A percentile compares a stretch with the other conserved stretches of the same genome.
Evolutionary conservation across 495 filamentous ascomycete genomes (phyloP).

Genomic region (Aspergillus cavernicola): DNA sequence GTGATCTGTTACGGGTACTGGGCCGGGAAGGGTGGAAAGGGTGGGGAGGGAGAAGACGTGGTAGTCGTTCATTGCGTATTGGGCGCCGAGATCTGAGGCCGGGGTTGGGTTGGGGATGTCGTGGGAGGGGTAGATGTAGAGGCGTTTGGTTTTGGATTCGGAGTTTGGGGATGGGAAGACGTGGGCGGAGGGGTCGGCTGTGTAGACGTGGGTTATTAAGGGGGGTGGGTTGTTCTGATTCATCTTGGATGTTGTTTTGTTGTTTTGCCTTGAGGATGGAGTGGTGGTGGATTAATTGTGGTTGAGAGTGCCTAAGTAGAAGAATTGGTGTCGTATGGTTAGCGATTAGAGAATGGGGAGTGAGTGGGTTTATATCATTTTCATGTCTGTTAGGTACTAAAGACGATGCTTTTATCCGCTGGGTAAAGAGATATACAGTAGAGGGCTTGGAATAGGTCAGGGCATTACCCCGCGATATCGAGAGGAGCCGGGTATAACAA

Average conservation of each 20-base stretch:
- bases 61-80: slow-evolving; percentile 69
- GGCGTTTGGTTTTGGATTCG: slow-evolving; percentile 37
- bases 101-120: slow-evolving; percentile 40
- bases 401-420: slow-evolving; percentile 1
- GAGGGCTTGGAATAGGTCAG: too few relatives aligned
- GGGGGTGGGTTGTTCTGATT: too few relatives aligned
- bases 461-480: not conserved
- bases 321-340: too few relatives aligned
- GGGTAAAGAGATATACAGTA: slow-evolving; percentile 3
- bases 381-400: too few relatives aligned
- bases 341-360: too few relatives aligned
- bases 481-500: not conserved
- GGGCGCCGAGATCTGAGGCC: slow-evolving; percentile 78
- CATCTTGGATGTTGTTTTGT: too few relatives aligned
- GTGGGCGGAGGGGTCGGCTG: slow-evolving; percentile 51
- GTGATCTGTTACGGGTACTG: slow-evolving; percentile 42
- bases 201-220: slow-evolving; percentile 60
- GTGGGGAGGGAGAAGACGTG: slow-evolving; percentile 48
- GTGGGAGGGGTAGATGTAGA: slow-evolving; percentile 51
- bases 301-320: too few relatives aligned
- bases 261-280: not conserved
- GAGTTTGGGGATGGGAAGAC: too few relatives aligned
- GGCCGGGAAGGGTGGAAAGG: too few relatives aligned
- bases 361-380: not conserved
- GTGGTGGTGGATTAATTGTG: not conserved